phyloP scores from a whole-genome alignment of 2,329 filamentous ascomycete species.

The Tothia fuscella region DNA sequence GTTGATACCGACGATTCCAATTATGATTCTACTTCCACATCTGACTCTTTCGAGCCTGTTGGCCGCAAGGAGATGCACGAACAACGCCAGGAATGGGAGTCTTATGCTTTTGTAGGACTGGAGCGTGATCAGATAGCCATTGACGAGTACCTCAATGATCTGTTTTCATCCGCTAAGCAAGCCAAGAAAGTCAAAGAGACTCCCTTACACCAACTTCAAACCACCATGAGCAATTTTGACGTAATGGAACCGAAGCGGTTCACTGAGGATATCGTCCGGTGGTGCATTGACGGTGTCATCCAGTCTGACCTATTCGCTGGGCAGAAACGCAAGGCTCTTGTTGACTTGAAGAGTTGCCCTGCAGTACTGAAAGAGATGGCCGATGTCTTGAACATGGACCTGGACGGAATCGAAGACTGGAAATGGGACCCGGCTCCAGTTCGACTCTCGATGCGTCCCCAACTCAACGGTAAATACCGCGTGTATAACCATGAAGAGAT shows the following conservation, averaged over 20 bases:
- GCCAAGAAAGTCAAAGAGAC: constrained; percentile 10
- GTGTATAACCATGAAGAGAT: constrained; percentile 49
- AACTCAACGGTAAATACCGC: constrained; percentile 46
- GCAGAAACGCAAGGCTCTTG: constrained; percentile 38
- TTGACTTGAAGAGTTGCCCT: constrained; percentile 38
- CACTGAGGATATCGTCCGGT: constrained; percentile 28
- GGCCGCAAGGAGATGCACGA: constrained; percentile 31
- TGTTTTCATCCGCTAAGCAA: constrained; percentile 36
- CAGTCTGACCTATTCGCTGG: constrained; percentile 39
- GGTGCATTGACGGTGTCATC: constrained; percentile 38
- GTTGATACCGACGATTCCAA: background rate
- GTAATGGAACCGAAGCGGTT: constrained; percentile 27
- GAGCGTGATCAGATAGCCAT: constrained; percentile 36
- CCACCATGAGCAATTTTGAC: constrained; percentile 22
- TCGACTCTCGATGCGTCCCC: constrained; percentile 38
- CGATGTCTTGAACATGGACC: constrained; percentile 46
- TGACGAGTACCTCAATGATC: constrained; percentile 35
- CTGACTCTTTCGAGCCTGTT: constrained; percentile 30
- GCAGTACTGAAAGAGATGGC: constrained; percentile 41
- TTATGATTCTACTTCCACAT: background rate
- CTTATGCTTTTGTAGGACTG: constrained; percentile 39
- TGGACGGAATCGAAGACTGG: constrained; percentile 38
- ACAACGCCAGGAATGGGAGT: constrained; percentile 39
- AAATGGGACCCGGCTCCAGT: constrained; percentile 36
- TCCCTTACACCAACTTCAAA: constrained; percentile 10